These are phyloP conservation scores for Carex parvula DNA, from an alignment of 176 grass and related monocot genomes.

Conservation along the genomic window DNA sequence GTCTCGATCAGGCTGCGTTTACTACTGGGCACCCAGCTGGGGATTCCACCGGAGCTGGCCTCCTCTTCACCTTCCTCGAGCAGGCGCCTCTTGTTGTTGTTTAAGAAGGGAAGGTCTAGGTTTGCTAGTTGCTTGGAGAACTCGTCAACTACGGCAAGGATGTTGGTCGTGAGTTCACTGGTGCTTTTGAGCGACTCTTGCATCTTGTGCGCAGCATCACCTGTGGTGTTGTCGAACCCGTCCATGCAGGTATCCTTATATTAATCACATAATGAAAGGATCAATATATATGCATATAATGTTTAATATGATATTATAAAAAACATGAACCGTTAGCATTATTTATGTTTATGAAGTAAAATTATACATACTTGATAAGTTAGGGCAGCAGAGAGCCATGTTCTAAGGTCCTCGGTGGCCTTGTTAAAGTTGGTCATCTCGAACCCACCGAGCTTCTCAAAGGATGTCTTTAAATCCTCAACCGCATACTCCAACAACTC, in stretches of 20 bases:
- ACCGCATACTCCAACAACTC: constrained; percentile 76
- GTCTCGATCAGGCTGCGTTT: constrained; percentile 33
- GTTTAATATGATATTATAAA: background rate
- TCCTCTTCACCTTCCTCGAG: background rate
- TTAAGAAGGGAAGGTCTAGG: constrained; percentile 25
- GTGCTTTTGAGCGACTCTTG: constrained; percentile 50
- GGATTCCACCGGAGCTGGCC: background rate
- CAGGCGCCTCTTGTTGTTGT: constrained; percentile 37
- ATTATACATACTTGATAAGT: constrained; percentile 39
- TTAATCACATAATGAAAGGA: background rate
- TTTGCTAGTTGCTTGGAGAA: constrained; percentile 30
- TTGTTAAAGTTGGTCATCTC: constrained; percentile 61
- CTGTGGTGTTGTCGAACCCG: constrained; percentile 60
- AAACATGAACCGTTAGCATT: background rate
- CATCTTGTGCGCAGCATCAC: constrained; percentile 60
- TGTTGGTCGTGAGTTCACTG: constrained; percentile 71
- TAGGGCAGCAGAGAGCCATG: constrained; percentile 68
- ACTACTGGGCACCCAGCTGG: constrained; percentile 11
- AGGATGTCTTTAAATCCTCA: constrained; percentile 54
- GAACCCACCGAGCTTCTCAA: constrained; percentile 50
- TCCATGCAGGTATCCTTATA: constrained; percentile 72
- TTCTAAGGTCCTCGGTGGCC: constrained; percentile 60
- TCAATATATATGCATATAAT: background rate
- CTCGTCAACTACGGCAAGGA: constrained; percentile 60
- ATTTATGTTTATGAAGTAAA: background rate